phyloP scores from a whole-genome alignment of 23 red algal species.

The Cyanidioschyzon merolae region DNA sequence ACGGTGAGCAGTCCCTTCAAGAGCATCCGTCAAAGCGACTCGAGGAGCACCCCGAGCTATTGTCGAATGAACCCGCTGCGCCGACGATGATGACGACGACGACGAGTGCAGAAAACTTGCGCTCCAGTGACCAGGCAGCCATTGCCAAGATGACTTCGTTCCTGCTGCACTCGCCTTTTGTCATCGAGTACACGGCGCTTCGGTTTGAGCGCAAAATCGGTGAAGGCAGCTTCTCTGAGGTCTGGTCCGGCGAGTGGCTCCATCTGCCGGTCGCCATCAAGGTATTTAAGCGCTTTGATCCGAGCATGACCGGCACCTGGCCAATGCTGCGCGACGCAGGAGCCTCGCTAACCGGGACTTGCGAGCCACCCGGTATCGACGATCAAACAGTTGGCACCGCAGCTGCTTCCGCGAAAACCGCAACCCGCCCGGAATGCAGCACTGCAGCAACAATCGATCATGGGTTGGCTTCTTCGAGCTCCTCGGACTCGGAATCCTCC shows the following conservation, averaged over 20 bases:
- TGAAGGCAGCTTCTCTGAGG: conserved; percentile 66
- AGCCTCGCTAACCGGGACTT: neutral
- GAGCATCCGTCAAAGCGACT: too few relatives aligned
- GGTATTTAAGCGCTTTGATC: conserved; percentile 38
- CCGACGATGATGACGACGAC: too few relatives aligned
- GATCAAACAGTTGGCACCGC: neutral
- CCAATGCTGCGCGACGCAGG: neutral
- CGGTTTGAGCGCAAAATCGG: conserved; percentile 65
- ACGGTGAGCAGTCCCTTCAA: too few relatives aligned
- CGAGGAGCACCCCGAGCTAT: too few relatives aligned
- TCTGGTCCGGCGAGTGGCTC: conserved; percentile 80
- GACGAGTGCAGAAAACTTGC: too few relatives aligned
- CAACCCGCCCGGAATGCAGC: neutral
- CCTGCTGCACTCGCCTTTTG: conserved; percentile 36
- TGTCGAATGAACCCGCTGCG: too few relatives aligned
- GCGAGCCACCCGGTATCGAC: too few relatives aligned
- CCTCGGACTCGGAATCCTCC: neutral
- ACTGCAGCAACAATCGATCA: neutral
- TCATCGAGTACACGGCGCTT: conserved; percentile 87
- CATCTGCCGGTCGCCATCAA: conserved; percentile 94
- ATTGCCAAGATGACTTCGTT: neutral
- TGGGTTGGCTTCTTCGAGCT: neutral
- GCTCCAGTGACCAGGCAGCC: neutral
- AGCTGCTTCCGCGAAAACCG: neutral
- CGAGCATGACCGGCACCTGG: neutral